Evolutionary conservation across 1,284 basidiomycete species (phyloP).

Genomic region (Malassezia globosa): DNA sequence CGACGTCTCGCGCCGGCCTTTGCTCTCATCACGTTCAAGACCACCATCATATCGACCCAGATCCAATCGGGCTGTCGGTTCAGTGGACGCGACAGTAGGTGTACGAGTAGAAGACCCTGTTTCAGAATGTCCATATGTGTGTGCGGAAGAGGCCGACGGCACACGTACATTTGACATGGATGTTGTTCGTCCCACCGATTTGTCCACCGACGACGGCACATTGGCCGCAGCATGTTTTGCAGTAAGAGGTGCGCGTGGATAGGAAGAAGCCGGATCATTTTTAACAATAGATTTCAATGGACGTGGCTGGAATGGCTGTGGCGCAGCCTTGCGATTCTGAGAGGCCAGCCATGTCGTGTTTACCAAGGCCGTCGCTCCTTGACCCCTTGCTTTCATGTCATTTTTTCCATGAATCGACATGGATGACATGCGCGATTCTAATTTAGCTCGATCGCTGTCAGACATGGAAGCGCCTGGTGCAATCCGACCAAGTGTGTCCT

Average conservation of each 20-base stretch:
- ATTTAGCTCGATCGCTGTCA: not conserved
- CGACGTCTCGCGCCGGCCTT: constrained; percentile 31
- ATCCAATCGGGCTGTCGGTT: constrained; percentile 19
- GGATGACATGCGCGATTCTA: constrained; percentile 16
- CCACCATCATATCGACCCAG: constrained; percentile 47
- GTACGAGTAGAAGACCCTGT: not conserved
- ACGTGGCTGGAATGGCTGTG: constrained; percentile 15
- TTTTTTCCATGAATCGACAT: constrained; percentile 1
- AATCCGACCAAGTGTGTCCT: too few species aligned
- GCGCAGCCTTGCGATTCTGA: constrained; percentile 16
- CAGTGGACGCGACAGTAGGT: not conserved
- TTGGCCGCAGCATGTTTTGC: constrained; percentile 6
- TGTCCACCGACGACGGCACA: not conserved
- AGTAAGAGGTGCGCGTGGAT: constrained; percentile 8
- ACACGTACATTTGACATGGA: not conserved
- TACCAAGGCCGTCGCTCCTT: constrained; percentile 6
- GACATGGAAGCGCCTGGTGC: too few species aligned
- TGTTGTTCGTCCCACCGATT: not conserved
- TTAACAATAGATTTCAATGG: constrained; percentile 9
- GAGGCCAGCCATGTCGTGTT: constrained; percentile 15
- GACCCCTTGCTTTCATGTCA: not conserved
- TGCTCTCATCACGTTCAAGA: constrained; percentile 44
- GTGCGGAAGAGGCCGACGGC: not conserved
- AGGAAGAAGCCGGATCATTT: not conserved
- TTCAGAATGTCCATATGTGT: too few species aligned